Conservation (phyloP, 2,329 filamentous ascomycete genomes). For the Fusarium poae region DNA sequence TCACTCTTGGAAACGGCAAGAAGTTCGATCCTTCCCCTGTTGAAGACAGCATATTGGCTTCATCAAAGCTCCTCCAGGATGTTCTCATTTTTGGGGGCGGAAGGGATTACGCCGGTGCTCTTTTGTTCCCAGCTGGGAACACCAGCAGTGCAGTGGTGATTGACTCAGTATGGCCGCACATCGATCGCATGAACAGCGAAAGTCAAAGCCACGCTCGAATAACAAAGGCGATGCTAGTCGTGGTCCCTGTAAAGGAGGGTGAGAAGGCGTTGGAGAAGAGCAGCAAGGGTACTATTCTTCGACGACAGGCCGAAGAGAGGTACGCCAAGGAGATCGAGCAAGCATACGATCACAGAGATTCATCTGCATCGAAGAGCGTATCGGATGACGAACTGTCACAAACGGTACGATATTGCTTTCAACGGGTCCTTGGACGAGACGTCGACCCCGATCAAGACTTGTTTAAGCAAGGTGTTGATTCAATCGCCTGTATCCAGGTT, state of each 20-base stretch:
- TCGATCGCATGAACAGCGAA: conserved; percentile 63
- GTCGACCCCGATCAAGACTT: conserved; percentile 62
- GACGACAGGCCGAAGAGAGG: conserved; percentile 63
- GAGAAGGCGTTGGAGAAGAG: conserved; percentile 64
- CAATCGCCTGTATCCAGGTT: conserved; percentile 68
- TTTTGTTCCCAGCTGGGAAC: conserved; percentile 62
- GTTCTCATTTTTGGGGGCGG: conserved; percentile 73
- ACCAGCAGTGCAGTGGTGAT: conserved; percentile 56
- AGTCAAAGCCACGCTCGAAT: conserved; percentile 66
- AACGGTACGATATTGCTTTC: conserved; percentile 53
- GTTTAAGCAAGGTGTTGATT: conserved; percentile 71
- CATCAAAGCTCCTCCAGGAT: conserved; percentile 61
- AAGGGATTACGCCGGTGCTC: conserved; percentile 65
- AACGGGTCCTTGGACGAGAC: conserved; percentile 47
- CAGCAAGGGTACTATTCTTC: conserved; percentile 72
- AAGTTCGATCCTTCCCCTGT: conserved; percentile 75
- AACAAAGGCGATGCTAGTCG: conserved; percentile 63
- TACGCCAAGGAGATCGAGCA: conserved; percentile 62
- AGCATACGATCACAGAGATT: conserved; percentile 56
- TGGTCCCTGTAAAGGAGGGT: conserved; percentile 51
- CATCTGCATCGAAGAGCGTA: conserved; percentile 28
- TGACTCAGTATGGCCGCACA: conserved; percentile 55
- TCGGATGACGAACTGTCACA: conserved; percentile 53
- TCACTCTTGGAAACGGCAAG: conserved; percentile 74
- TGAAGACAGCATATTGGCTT: conserved; percentile 66